A percentile compares a stretch with the other conserved stretches of the same genome.
These are phyloP conservation scores for Sonneratia alba DNA, from an alignment of 345 rosid species.

Conservation along the genomic window DNA sequence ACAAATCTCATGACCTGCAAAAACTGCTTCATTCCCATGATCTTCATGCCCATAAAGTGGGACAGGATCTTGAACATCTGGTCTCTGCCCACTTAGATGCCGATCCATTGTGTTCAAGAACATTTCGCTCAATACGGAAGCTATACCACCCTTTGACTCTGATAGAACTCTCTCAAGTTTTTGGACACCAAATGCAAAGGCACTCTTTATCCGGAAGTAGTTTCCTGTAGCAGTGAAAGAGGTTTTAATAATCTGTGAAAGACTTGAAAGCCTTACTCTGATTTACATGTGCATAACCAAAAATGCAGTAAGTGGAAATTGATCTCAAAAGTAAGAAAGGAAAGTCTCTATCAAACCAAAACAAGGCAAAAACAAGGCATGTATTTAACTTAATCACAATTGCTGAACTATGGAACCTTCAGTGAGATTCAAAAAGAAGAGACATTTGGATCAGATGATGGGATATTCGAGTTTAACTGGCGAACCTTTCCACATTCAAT, in stretches of 20 bases:
- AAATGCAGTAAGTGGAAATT: not conserved
- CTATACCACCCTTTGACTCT: constrained; percentile 41
- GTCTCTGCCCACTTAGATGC: constrained; percentile 76
- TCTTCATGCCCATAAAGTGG: constrained; percentile 33
- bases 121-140: constrained; percentile 51
- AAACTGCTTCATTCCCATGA: constrained; percentile 18
- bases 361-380: not conserved
- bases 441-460: not conserved
- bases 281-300: not conserved
- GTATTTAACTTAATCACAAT: not conserved
- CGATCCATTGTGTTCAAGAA: constrained; percentile 64
- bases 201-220: constrained; percentile 75
- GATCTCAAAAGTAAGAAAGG: not conserved
- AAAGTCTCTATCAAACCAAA: not conserved
- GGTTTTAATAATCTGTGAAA: not conserved
- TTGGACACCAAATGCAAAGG: constrained; percentile 81
- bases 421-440: not conserved
- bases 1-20: constrained; percentile 27
- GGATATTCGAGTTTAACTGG: not conserved
- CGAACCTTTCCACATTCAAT: not conserved
- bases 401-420: not conserved
- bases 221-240: constrained; percentile 40
- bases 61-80: constrained; percentile 57
- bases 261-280: not conserved
- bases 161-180: constrained; percentile 63